A percentile compares a stretch with the other conserved stretches of the same genome.
Evolutionary conservation across 2,329 filamentous ascomycete genomes (phyloP).

Genomic region (Sporothrix schenckii): DNA sequence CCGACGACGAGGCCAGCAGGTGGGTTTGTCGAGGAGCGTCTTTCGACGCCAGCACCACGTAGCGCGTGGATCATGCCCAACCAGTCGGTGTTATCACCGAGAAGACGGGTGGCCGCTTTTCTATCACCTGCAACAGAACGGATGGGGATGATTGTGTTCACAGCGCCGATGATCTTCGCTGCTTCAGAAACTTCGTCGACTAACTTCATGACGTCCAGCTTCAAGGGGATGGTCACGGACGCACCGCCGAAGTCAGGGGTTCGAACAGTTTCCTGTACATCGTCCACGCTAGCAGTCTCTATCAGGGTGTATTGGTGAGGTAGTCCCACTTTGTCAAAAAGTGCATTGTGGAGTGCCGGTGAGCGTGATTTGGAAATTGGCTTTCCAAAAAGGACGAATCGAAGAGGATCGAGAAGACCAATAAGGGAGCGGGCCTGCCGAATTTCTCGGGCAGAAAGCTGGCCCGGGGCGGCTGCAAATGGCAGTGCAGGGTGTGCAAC

Average conservation of each 20-base stretch:
- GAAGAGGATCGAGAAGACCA: conserved; percentile 73
- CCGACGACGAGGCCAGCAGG: conserved; percentile 79
- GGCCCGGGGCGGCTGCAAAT: conserved; percentile 90
- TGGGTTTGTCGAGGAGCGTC: conserved; percentile 41
- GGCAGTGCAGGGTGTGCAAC: conserved; percentile 89
- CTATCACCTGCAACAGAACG: conserved; percentile 42
- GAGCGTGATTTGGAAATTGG: conserved; percentile 83
- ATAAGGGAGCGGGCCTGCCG: conserved; percentile 75
- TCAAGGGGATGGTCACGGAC: conserved; percentile 93
- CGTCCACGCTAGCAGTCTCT: conserved; percentile 69
- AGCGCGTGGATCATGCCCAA: conserved; percentile 84
- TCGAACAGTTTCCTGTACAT: conserved; percentile 68
- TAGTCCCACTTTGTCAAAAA: conserved; percentile 76
- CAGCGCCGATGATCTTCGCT: conserved; percentile 81
- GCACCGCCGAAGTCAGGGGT: conserved; percentile 82
- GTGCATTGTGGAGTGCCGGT: conserved; percentile 83
- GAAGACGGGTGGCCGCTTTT: conserved; percentile 56
- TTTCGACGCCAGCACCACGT: conserved; percentile 64
- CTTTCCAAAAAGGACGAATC: conserved; percentile 85
- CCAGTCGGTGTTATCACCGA: conserved; percentile 96
- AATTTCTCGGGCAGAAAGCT: conserved; percentile 88
- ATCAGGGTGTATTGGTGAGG: conserved; percentile 78
- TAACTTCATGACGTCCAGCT: conserved; percentile 80
- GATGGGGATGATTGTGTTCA: conserved; percentile 85
- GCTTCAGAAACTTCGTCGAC: conserved; percentile 80